Conservation (phyloP, 2,329 filamentous ascomycete species). For the Westerdykella ornata region DNA sequence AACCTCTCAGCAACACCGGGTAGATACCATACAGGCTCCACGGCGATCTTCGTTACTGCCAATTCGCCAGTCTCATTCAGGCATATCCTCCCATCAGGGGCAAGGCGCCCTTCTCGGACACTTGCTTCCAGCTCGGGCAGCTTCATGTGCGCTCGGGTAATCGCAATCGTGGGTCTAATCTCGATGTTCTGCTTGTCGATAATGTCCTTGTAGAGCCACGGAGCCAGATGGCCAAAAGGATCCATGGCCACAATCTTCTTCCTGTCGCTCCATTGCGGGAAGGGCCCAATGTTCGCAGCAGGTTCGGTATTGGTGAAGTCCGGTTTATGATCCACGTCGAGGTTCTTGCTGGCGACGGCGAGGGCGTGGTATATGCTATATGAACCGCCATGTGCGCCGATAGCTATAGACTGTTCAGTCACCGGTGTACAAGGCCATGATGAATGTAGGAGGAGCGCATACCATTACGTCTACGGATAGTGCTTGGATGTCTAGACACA, state of each 20-base stretch:
- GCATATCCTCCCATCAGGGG: conserved; percentile 81
- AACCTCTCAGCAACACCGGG: conserved; percentile 76
- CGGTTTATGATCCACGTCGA: conserved; percentile 72
- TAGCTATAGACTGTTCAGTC: conserved; percentile 40
- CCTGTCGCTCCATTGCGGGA: conserved; percentile 79
- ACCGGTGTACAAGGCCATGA: background rate
- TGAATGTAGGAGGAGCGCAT: conserved; percentile 14
- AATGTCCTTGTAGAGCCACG: conserved; percentile 73
- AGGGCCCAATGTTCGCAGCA: conserved; percentile 80
- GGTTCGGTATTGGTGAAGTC: conserved; percentile 84
- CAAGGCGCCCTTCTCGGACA: conserved; percentile 68
- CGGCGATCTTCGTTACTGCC: conserved; percentile 91
- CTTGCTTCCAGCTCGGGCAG: conserved; percentile 90
- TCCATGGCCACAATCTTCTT: conserved; percentile 99
- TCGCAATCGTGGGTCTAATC: conserved; percentile 81
- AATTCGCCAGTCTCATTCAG: conserved; percentile 80
- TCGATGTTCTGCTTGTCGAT: conserved; percentile 76
- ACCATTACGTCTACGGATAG: conserved; percentile 77
- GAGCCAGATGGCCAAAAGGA: conserved; percentile 79
- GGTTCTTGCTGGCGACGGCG: conserved; percentile 83
- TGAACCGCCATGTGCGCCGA: conserved; percentile 74
- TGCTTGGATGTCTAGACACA: conserved; percentile 68
- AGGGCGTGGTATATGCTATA: conserved; percentile 95
- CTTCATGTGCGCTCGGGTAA: conserved; percentile 92
- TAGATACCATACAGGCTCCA: conserved; percentile 69